Conservation (phyloP, 2,329 filamentous ascomycete species). For the Cytospora paraplurivora region DNA sequence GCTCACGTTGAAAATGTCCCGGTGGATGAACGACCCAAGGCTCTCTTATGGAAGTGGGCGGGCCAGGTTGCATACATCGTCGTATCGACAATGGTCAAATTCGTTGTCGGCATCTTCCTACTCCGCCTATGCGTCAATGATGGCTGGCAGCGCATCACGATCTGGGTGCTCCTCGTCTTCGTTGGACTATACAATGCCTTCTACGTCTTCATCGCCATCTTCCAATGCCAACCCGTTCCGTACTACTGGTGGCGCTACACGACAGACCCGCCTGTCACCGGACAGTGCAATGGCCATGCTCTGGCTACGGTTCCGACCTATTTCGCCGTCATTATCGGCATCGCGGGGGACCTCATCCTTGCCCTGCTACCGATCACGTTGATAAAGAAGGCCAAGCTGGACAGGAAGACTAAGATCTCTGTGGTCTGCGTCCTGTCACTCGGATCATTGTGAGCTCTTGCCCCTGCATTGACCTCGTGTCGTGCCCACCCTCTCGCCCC, state of each 20-base stretch:
- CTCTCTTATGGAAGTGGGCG: slow-evolving; percentile 37
- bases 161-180: slow-evolving; percentile 38
- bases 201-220: slow-evolving; percentile 42
- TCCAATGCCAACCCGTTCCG: slow-evolving; percentile 42
- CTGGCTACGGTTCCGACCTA: slow-evolving; percentile 40
- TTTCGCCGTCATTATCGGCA: slow-evolving; percentile 39
- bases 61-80: slow-evolving; percentile 44
- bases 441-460: slow-evolving; percentile 42
- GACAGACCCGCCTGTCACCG: slow-evolving; percentile 31
- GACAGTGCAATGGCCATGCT: slow-evolving; percentile 38
- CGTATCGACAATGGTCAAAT: slow-evolving; percentile 43
- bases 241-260: slow-evolving; percentile 45
- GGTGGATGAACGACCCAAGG: slow-evolving; percentile 20
- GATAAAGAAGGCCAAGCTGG: slow-evolving; percentile 41
- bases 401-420: slow-evolving; percentile 38
- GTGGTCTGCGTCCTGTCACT: slow-evolving; percentile 35
- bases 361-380: slow-evolving; percentile 42
- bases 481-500: background rate
- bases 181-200: slow-evolving; percentile 39
- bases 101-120: slow-evolving; percentile 44
- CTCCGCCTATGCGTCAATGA: slow-evolving; percentile 41
- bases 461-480: background rate
- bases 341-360: slow-evolving; percentile 40
- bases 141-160: slow-evolving; percentile 39
- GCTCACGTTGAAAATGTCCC: slow-evolving; percentile 25